These are phyloP conservation scores for Antarctomyces pellizariae DNA, from an alignment of 495 filamentous ascomycete species.

Conservation along the genomic window DNA sequence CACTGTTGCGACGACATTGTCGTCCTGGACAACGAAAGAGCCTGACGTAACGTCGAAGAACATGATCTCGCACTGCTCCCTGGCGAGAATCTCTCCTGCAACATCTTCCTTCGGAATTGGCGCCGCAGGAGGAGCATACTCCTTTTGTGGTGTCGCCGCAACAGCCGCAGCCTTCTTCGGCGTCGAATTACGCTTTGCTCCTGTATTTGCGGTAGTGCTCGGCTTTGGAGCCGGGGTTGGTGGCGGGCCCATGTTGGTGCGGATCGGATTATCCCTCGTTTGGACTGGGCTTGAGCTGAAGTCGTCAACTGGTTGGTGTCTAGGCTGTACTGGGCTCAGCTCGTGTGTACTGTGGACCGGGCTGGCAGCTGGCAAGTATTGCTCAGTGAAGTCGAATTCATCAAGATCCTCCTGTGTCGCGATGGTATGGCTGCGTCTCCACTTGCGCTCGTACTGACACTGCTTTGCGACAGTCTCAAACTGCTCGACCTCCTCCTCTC, in stretches of 20 bases:
- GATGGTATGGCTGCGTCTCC: slow-evolving; percentile 47
- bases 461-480: slow-evolving; percentile 72
- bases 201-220: slow-evolving; percentile 10
- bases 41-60: slow-evolving; percentile 75
- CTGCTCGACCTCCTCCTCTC: slow-evolving; percentile 42
- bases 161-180: slow-evolving; percentile 10
- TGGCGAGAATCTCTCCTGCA: slow-evolving; percentile 44
- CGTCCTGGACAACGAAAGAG: slow-evolving; percentile 63
- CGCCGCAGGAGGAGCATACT: slow-evolving; percentile 34
- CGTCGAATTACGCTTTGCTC: slow-evolving; percentile 9
- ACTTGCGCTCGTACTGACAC: slow-evolving; percentile 96
- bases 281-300: no score
- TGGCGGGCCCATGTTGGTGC: slow-evolving; percentile 6
- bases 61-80: slow-evolving; percentile 67
- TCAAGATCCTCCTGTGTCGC: slow-evolving; percentile 63
- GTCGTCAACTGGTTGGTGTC: no score
- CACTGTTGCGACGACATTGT: slow-evolving; percentile 49
- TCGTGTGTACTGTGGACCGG: slow-evolving; percentile 37
- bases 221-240: slow-evolving; percentile 3
- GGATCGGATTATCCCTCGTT: no score
- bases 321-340: neutral
- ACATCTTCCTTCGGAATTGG: slow-evolving; percentile 45
- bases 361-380: slow-evolving; percentile 63
- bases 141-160: slow-evolving; percentile 18
- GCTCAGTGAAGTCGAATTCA: slow-evolving; percentile 60